These are phyloP conservation scores for Hypholoma fasciculare DNA, from an alignment of 768 basidiomycete genomes.

Conservation along the genomic window DNA sequence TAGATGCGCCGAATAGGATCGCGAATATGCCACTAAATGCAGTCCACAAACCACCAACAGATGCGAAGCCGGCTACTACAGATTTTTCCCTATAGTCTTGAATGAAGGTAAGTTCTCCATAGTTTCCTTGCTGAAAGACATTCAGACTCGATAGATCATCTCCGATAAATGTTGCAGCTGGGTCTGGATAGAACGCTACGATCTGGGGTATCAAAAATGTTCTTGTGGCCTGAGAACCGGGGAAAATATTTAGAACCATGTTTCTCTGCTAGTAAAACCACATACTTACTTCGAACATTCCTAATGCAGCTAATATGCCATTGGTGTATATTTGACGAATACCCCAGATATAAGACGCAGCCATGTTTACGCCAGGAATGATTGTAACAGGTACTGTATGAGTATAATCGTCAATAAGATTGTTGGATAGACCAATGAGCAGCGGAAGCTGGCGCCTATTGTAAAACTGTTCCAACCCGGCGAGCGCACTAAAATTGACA, in stretches of 20 bases:
- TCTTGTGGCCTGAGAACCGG: neutral
- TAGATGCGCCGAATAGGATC: constrained; percentile 17
- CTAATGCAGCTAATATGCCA: neutral
- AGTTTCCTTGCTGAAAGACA: neutral
- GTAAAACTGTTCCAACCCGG: neutral
- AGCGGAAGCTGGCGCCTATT: neutral
- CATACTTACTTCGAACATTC: neutral
- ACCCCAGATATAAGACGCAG: neutral
- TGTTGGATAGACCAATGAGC: neutral
- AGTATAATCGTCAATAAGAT: neutral
- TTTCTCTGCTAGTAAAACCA: neutral
- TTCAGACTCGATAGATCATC: neutral
- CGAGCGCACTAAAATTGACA: neutral
- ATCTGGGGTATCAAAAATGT: neutral
- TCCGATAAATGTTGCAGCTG: neutral
- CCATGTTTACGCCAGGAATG: neutral
- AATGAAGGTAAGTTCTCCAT: constrained; percentile 1
- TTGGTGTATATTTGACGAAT: neutral
- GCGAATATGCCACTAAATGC: constrained; percentile 19
- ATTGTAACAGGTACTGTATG: neutral
- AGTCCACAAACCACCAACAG: constrained; percentile 23
- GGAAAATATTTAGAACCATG: neutral
- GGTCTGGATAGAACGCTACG: neutral
- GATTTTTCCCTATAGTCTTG: constrained; percentile 20
- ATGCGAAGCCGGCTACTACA: constrained; percentile 17